These are phyloP conservation scores for Stygiomarasmius scandens DNA, from an alignment of 1,284 basidiomycete species.

Conservation along the genomic window DNA sequence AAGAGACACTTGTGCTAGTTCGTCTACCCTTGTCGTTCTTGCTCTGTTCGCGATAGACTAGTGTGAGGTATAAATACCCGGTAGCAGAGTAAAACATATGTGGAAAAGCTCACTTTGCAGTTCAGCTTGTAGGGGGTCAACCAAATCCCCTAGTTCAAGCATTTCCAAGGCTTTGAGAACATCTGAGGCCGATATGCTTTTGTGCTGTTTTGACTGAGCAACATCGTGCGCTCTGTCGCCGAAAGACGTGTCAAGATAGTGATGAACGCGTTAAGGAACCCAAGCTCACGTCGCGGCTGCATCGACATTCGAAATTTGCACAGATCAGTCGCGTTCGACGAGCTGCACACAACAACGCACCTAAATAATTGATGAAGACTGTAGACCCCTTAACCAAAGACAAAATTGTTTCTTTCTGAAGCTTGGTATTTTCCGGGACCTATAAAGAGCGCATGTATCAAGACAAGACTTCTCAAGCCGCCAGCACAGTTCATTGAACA, in stretches of 20 bases:
- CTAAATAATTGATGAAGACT: constrained; percentile 89
- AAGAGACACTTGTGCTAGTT: constrained; percentile 27
- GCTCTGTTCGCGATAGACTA: constrained; percentile 62
- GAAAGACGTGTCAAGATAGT: not conserved
- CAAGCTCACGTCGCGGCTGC: constrained; percentile 68
- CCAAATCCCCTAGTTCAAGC: constrained; percentile 79
- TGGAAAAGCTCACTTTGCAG: constrained; percentile 58
- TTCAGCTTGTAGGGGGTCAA: constrained; percentile 70
- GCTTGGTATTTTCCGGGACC: constrained; percentile 83
- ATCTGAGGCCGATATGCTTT: constrained; percentile 86
- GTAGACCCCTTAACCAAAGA: constrained; percentile 86
- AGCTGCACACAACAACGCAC: constrained; percentile 45
- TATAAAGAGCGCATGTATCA: constrained; percentile 30
- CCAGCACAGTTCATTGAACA: constrained; percentile 22
- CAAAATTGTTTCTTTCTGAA: constrained; percentile 85
- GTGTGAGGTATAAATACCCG: not conserved
- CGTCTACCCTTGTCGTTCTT: constrained; percentile 59
- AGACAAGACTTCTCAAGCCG: constrained; percentile 1
- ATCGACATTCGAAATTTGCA: constrained; percentile 4
- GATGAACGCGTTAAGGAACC: constrained; percentile 19
- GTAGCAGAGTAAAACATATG: not conserved
- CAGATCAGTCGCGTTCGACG: constrained; percentile 7
- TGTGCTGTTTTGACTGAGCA: constrained; percentile 82
- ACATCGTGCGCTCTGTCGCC: constrained; percentile 78
- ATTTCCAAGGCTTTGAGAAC: constrained; percentile 85